phyloP scores from a whole-genome alignment of 805 yeast genomes.

The Cyberlindnera mycetangii region DNA sequence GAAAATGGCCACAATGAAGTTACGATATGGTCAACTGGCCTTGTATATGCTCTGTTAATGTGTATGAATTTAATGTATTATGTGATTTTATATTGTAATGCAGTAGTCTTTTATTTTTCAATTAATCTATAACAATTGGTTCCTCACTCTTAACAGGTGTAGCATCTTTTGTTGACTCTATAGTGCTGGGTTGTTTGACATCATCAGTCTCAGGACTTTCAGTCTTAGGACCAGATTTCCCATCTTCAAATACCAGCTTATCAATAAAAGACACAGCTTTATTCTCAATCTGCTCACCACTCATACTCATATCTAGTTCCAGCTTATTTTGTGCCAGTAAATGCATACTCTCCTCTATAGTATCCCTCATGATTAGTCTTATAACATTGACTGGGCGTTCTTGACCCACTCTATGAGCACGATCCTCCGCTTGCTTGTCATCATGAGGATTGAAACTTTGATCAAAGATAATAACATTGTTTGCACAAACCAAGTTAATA shows the following conservation, averaged over 20 bases:
- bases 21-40: background rate
- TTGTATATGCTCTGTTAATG: background rate
- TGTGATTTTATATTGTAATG: background rate
- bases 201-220: background rate
- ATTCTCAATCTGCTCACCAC: slow-evolving; percentile 30
- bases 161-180: background rate
- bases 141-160: slow-evolving; percentile 1
- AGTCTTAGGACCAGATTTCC: background rate
- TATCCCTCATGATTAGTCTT: slow-evolving; percentile 65
- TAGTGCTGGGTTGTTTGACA: slow-evolving; percentile 1
- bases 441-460: slow-evolving; percentile 97
- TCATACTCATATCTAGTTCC: slow-evolving; percentile 60
- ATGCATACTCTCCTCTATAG: slow-evolving; percentile 88
- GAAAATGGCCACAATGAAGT: slow-evolving; percentile 3
- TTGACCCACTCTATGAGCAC: slow-evolving; percentile 98
- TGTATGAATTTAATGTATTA: background rate
- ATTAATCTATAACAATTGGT: slow-evolving; percentile 8
- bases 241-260: slow-evolving; percentile 37
- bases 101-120: background rate
- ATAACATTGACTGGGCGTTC: slow-evolving; percentile 76
- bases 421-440: slow-evolving; percentile 97
- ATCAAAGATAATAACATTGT: slow-evolving; percentile 86
- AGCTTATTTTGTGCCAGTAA: slow-evolving; percentile 86
- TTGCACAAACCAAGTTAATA: slow-evolving; percentile 93
- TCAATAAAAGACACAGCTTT: slow-evolving; percentile 33